Percentiles rank a stretch among this genome's conserved stretches.
phyloP scores from a whole-genome alignment of 129 eudicot genomes.

The Pseudognaphalium luteoalbum region DNA sequence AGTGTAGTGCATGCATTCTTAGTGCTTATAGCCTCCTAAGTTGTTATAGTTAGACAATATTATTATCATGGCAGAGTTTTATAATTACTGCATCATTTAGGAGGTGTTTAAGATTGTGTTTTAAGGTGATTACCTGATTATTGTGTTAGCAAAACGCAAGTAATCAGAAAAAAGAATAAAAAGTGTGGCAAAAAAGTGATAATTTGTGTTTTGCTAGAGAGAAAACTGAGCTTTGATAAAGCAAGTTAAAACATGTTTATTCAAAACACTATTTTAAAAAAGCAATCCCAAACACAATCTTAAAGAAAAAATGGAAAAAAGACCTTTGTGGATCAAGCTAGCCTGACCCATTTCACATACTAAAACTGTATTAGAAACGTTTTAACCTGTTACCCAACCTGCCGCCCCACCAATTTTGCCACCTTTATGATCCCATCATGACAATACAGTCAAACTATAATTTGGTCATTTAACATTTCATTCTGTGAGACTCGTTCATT shows the following conservation, averaged over 20 bases:
- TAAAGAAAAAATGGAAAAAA: background rate
- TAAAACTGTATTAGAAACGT: background rate
- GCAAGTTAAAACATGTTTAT: no score
- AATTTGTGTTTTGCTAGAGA: no score
- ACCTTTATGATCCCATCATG: background rate
- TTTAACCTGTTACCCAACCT: background rate
- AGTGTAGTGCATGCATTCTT: background rate
- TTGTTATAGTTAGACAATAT: background rate
- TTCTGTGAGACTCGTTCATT: no score
- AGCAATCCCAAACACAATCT: no score
- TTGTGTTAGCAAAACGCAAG: no score
- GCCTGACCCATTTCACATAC: background rate
- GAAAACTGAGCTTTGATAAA: no score
- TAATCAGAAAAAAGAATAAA: no score
- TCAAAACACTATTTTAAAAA: no score
- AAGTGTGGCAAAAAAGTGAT: no score
- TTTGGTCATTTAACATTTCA: background rate
- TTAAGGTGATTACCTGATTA: no score
- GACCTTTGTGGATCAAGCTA: background rate
- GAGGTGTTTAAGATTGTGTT: no score
- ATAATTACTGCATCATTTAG: no score
- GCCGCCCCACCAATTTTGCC: background rate
- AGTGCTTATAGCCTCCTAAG: background rate
- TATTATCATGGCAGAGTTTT: background rate
- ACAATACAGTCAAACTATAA: background rate